Evolutionary conservation across 306 rosid genomes (phyloP).

Genomic region (Ormosia emarginata): DNA sequence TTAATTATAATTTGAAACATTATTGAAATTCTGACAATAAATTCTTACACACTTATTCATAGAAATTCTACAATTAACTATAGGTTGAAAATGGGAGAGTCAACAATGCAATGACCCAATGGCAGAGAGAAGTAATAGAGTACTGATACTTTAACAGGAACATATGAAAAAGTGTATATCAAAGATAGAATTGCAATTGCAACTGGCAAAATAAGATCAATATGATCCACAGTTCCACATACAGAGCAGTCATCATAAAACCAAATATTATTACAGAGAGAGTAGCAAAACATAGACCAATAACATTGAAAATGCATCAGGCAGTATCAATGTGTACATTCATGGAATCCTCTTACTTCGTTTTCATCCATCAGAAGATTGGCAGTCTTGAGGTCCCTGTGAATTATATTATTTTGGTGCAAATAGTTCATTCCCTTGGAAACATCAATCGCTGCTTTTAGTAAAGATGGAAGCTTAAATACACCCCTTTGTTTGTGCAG

Average conservation of each 20-base stretch:
- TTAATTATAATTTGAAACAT: background rate
- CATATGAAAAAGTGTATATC: background rate
- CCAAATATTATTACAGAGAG: background rate
- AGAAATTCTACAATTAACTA: background rate
- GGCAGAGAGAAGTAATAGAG: background rate
- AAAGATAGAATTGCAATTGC: slow-evolving; percentile 16
- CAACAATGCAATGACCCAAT: background rate
- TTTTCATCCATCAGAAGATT: slow-evolving; percentile 99
- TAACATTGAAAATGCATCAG: slow-evolving; percentile 15
- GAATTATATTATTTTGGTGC: slow-evolving; percentile 98
- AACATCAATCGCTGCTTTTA: slow-evolving; percentile 89
- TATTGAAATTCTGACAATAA: background rate
- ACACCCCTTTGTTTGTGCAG: slow-evolving; percentile 90
- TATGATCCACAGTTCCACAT: background rate
- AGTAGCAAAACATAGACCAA: slow-evolving; percentile 17
- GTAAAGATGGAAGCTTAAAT: slow-evolving; percentile 89
- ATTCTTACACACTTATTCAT: background rate
- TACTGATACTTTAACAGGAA: background rate
- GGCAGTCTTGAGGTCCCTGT: slow-evolving; percentile 99
- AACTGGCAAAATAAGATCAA: slow-evolving; percentile 11
- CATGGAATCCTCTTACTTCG: slow-evolving; percentile 57
- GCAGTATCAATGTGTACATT: slow-evolving; percentile 25
- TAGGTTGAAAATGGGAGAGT: background rate
- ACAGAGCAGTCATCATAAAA: slow-evolving; percentile 5
- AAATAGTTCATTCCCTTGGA: slow-evolving; percentile 96